Evolutionary conservation across 306 rosid genomes (phyloP), one percentile per base, ranked within the genome.

Genomic region (Oemleria cerasiformis): DNA sequence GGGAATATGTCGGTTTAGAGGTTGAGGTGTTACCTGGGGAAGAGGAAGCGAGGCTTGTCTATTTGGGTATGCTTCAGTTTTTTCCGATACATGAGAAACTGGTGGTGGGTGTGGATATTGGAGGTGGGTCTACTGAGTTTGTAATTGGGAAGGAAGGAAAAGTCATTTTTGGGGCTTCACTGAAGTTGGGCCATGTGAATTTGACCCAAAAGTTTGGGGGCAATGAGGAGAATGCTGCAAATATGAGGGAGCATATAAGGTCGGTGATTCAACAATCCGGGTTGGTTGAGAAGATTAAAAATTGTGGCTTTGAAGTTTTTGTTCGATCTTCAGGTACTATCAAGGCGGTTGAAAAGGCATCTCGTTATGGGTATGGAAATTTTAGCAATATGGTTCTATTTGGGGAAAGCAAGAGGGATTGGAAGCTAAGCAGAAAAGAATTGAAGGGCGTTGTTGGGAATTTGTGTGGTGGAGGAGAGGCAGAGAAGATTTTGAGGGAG

Each of bases 91-190:
- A 61, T 50, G 73, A 67, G 12, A 82, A 72, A 71, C 48, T 45
- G 70, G 80, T 59, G 23, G 39, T 82, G 56, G 73, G 73, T 41
- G 80, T 78, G 12, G 86, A 78, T 68, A 75, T 82, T 59, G 83
- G 78, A 62, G 83, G 86, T 48, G 86, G 86, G 73, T 75, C 86
- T 50, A 82, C 86, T 49, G 86, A 78, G 75, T 78, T 82, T 57
- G 83, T 75, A 17, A 67, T 82, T 49, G 83, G 86, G 48, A 75
- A 71, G 49, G 34, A 66, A 44, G 86, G 81, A 41, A 67, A 20
- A 36, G 78, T 73, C 30, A 11, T 75, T 39, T 78, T 75, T 43
- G 73, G 78, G 13, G 58, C 48, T 42, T 82, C 76, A 53, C 38
- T 82, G 78, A 82, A 65, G 72, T 44, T 78, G 70, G 86, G 86